phyloP scores from a whole-genome alignment of 345 rosid genomes.

The Acer saccharum region DNA sequence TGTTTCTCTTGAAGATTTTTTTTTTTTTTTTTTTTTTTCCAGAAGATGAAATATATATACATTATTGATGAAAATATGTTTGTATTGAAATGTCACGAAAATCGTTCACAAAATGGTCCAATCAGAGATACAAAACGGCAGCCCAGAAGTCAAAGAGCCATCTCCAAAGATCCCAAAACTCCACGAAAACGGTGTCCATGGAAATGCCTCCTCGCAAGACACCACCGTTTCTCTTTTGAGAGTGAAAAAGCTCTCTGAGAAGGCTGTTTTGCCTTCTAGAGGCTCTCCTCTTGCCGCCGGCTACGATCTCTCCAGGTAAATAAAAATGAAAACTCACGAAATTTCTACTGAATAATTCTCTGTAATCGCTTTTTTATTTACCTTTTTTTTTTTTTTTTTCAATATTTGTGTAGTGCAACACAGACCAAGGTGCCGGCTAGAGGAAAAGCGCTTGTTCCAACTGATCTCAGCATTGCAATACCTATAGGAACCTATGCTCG shows the following conservation, averaged over 20 bases:
- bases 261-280: conserved; percentile 69
- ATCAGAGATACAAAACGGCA: conserved; percentile 8
- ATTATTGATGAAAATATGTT: too few species aligned
- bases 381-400: background rate
- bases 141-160: conserved; percentile 24
- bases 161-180: conserved; percentile 44
- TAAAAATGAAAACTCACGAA: too few species aligned
- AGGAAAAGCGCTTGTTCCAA: conserved; percentile 79
- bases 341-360: background rate
- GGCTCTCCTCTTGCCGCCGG: conserved; percentile 82
- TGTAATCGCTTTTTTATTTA: background rate
- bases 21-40: too few species aligned
- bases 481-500: conserved; percentile 60
- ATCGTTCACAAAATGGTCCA: background rate
- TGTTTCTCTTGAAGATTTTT: too few species aligned
- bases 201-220: background rate
- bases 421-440: conserved; percentile 74
- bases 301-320: conserved; percentile 74
- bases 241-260: conserved; percentile 77
- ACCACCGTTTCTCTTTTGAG: conserved; percentile 27
- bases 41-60: too few species aligned
- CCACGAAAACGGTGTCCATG: conserved; percentile 37
- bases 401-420: conserved; percentile 41
- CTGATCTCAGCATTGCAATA: conserved; percentile 72
- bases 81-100: too few species aligned